These are phyloP conservation scores for Nigrograna mackinnonii DNA, from an alignment of 2,329 filamentous ascomycete genomes.

Conservation along the genomic window DNA sequence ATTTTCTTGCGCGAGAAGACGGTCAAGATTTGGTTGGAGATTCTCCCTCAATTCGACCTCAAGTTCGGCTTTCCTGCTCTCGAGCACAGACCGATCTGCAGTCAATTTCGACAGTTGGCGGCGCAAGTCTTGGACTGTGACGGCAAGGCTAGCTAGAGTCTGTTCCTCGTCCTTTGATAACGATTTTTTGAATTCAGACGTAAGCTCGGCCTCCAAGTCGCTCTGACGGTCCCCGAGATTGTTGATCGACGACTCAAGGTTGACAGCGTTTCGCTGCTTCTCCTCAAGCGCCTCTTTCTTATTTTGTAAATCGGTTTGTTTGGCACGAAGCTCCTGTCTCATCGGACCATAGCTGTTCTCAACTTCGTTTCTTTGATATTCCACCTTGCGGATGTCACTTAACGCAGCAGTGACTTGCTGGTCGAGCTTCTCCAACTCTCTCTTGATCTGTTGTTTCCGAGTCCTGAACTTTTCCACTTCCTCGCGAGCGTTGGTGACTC, in stretches of 20 bases:
- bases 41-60: conserved; percentile 91
- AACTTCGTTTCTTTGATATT: conserved; percentile 75
- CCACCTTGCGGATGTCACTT: conserved; percentile 79
- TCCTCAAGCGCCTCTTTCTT: conserved; percentile 74
- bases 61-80: conserved; percentile 78
- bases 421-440: conserved; percentile 75
- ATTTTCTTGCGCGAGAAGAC: conserved; percentile 58
- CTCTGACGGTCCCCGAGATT: conserved; percentile 72
- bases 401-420: conserved; percentile 89
- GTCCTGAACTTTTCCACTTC: conserved; percentile 71
- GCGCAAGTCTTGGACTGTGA: conserved; percentile 72
- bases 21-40: conserved; percentile 82
- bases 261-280: conserved; percentile 66
- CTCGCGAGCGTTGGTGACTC: conserved; percentile 73
- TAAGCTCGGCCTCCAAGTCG: conserved; percentile 78
- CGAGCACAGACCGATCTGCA: conserved; percentile 73
- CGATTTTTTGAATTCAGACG: conserved; percentile 89
- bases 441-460: conserved; percentile 67
- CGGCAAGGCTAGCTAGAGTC: conserved; percentile 72
- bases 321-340: conserved; percentile 74
- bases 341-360: conserved; percentile 83
- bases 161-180: conserved; percentile 81
- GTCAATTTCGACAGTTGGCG: conserved; percentile 77
- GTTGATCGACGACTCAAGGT: conserved; percentile 64
- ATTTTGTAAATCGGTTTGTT: conserved; percentile 74